Evolutionary conservation across 2,329 filamentous ascomycete species (phyloP).

Genomic region (Fusarium clavum): DNA sequence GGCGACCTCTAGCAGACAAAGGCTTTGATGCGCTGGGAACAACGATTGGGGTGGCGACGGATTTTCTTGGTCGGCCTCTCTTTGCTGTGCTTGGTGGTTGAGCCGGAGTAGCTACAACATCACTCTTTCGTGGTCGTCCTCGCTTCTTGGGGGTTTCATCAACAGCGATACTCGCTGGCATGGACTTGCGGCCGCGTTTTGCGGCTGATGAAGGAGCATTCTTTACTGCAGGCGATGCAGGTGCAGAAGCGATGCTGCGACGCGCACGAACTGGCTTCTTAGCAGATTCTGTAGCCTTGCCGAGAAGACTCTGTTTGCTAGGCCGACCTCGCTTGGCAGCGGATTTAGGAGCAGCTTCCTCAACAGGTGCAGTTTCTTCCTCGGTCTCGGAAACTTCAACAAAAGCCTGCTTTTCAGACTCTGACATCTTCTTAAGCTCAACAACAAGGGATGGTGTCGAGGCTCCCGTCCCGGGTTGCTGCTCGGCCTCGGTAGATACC

Average conservation of each 20-base stretch:
- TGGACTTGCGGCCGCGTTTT: conserved; percentile 39
- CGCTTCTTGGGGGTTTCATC: conserved; percentile 40
- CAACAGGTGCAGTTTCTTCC: not conserved
- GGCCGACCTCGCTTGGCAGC: conserved; percentile 30
- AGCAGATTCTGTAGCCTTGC: conserved; percentile 3
- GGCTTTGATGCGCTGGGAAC: conserved; percentile 20
- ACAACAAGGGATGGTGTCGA: conserved; percentile 35
- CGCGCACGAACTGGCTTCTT: conserved; percentile 22
- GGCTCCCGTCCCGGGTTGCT: conserved; percentile 8
- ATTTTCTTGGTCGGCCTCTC: conserved; percentile 43
- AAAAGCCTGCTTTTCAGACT: conserved; percentile 34
- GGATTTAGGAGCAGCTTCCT: conserved; percentile 4
- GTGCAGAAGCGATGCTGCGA: conserved; percentile 28
- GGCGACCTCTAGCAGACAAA: conserved; percentile 23
- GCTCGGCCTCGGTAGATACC: conserved; percentile 6
- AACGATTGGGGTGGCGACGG: conserved; percentile 18
- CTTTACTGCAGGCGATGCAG: conserved; percentile 25
- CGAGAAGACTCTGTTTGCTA: conserved; percentile 24
- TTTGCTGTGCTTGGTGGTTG: conserved; percentile 26
- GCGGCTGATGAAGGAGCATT: conserved; percentile 18
- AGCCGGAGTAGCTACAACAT: conserved; percentile 32
- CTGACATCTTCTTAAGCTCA: conserved; percentile 25
- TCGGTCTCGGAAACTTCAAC: conserved; percentile 6
- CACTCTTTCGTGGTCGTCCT: conserved; percentile 43
- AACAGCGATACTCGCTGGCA: conserved; percentile 32